A percentile compares a stretch with the other conserved stretches of the same genome.
These are phyloP conservation scores for Phytophthora citrophthora DNA, from an alignment of 352 stramenopile species.

Conservation along the genomic window DNA sequence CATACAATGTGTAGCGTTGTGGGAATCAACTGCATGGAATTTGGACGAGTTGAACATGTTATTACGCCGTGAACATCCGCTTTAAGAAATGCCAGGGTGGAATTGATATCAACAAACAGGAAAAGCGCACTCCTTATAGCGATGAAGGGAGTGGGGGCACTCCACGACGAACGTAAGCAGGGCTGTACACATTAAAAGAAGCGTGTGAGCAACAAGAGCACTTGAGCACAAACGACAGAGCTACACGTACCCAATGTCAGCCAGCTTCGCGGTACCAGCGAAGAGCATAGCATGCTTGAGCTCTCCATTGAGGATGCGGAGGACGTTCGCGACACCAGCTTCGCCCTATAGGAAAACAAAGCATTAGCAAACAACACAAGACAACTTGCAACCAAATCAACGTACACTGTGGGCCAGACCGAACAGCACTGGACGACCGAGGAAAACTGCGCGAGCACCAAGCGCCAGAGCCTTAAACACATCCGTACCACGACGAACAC, in stretches of 20 bases:
- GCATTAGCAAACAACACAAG: neutral
- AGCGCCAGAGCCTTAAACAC: slow-evolving; percentile 93
- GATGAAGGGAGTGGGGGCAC: slow-evolving; percentile 34
- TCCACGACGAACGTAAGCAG: slow-evolving; percentile 40
- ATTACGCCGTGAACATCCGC: neutral
- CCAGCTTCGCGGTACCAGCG: slow-evolving; percentile 62
- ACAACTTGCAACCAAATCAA: neutral
- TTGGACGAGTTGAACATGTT: slow-evolving; percentile 11
- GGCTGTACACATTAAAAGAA: slow-evolving; percentile 17
- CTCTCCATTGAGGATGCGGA: slow-evolving; percentile 93
- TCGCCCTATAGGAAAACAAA: slow-evolving; percentile 60
- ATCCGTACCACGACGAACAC: slow-evolving; percentile 95
- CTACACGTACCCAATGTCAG: slow-evolving; percentile 70
- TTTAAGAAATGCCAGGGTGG: neutral
- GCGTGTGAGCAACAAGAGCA: slow-evolving; percentile 1
- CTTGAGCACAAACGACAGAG: neutral
- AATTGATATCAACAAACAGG: slow-evolving; percentile 13
- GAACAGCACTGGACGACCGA: slow-evolving; percentile 96
- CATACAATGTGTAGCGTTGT: neutral
- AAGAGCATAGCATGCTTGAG: slow-evolving; percentile 94
- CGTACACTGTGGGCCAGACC: slow-evolving; percentile 89
- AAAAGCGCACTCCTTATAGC: slow-evolving; percentile 25
- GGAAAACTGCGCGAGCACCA: slow-evolving; percentile 93
- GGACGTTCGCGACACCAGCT: slow-evolving; percentile 84
- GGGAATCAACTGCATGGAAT: neutral